Conservation (phyloP, 2,329 filamentous ascomycete species). For the Epichloe hybrida region DNA sequence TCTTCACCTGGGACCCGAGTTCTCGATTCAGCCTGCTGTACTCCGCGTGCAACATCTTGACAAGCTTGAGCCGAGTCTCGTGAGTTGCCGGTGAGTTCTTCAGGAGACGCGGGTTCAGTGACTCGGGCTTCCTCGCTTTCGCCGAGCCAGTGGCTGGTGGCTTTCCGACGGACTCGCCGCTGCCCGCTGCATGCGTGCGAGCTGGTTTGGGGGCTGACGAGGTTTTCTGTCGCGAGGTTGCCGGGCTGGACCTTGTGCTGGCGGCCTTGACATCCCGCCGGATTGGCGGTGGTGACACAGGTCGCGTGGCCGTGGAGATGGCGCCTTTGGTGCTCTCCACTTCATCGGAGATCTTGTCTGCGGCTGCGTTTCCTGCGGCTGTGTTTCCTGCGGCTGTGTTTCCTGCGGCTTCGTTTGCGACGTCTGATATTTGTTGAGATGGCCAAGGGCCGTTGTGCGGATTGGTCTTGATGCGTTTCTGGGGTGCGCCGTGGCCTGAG, state of each 20-base stretch:
- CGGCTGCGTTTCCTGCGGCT: too few relatives aligned
- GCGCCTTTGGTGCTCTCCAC: neutral
- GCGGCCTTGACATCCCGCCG: slow-evolving; percentile 7
- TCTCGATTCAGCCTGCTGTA: slow-evolving; percentile 54
- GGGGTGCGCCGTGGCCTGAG: slow-evolving; percentile 15
- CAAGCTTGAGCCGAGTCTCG: slow-evolving; percentile 39
- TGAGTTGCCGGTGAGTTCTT: slow-evolving; percentile 43
- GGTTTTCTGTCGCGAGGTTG: neutral
- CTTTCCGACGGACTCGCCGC: neutral
- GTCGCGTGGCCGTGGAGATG: slow-evolving; percentile 12
- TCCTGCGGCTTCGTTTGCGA: too few relatives aligned
- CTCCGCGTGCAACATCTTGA: slow-evolving; percentile 52
- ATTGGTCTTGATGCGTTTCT: slow-evolving; percentile 18
- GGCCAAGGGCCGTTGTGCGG: slow-evolving; percentile 1
- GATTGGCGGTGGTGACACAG: slow-evolving; percentile 22
- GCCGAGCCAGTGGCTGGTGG: neutral
- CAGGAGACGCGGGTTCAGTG: slow-evolving; percentile 55
- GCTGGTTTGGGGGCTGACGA: neutral
- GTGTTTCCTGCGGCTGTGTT: too few relatives aligned
- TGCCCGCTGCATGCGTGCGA: neutral
- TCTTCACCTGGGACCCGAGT: slow-evolving; percentile 36
- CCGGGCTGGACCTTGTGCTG: neutral
- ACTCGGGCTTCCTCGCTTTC: slow-evolving; percentile 26
- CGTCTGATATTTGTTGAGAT: neutral
- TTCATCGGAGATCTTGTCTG: neutral